phyloP scores from a whole-genome alignment of 805 yeast genomes.

The Torulaspora maleeae region DNA sequence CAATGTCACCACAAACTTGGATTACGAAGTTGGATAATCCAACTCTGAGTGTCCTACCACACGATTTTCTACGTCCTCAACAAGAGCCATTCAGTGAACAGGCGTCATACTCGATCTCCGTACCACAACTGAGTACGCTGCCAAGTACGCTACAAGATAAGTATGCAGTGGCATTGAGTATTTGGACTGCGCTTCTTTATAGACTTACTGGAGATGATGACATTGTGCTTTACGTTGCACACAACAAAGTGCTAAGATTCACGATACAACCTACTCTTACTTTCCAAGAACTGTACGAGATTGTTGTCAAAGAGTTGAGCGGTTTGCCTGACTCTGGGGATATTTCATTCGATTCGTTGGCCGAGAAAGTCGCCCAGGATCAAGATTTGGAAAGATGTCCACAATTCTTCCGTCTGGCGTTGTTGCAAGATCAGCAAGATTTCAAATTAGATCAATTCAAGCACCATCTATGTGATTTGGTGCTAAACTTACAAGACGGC shows the following conservation, averaged over 20 bases:
- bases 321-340: slow-evolving; percentile 20
- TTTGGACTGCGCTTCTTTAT: slow-evolving; percentile 64
- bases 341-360: slow-evolving; percentile 53
- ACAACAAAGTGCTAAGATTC: slow-evolving; percentile 53
- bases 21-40: slow-evolving; percentile 63
- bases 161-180: slow-evolving; percentile 56
- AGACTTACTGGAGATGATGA: slow-evolving; percentile 94
- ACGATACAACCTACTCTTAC: slow-evolving; percentile 50
- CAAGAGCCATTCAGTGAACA: slow-evolving; percentile 66
- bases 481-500: slow-evolving; percentile 31
- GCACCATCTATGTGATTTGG: slow-evolving; percentile 43
- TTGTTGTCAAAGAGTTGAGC: slow-evolving; percentile 40
- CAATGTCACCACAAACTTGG: slow-evolving; percentile 44
- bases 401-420: slow-evolving; percentile 49
- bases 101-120: slow-evolving; percentile 37
- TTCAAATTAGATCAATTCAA: slow-evolving; percentile 35
- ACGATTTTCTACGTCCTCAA: slow-evolving; percentile 76
- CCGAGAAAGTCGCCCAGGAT: slow-evolving; percentile 44
- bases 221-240: slow-evolving; percentile 60
- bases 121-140: slow-evolving; percentile 30
- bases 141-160: slow-evolving; percentile 23
- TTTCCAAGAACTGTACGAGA: slow-evolving; percentile 48
- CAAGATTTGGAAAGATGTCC: slow-evolving; percentile 56
- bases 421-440: slow-evolving; percentile 42
- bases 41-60: slow-evolving; percentile 82